Evolutionary conservation across 2,329 filamentous ascomycete genomes (phyloP).

Genomic region (Paraconiothyrium brasiliense): DNA sequence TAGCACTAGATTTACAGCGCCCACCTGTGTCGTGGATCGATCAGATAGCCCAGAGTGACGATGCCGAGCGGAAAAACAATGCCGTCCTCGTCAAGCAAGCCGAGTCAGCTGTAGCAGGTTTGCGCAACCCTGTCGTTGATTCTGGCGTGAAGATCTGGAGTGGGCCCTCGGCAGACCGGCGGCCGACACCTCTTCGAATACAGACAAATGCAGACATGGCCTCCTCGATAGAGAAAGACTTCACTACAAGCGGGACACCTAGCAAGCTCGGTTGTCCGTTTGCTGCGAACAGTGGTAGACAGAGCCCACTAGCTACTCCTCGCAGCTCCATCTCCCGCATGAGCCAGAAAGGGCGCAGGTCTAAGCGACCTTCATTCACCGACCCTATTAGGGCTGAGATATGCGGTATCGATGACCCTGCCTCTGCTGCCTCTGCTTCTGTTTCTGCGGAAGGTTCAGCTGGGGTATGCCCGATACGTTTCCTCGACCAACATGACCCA

Average conservation of each 20-base stretch:
- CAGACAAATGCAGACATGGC: conserved; percentile 47
- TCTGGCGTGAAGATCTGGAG: conserved; percentile 54
- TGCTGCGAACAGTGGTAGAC: conserved; percentile 60
- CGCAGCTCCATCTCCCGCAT: conserved; percentile 52
- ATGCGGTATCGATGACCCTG: conserved; percentile 55
- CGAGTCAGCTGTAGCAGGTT: conserved; percentile 40
- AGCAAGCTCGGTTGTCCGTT: conserved; percentile 86
- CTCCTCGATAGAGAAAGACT: conserved; percentile 79
- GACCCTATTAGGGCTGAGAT: conserved; percentile 55
- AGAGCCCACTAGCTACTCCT: conserved; percentile 54
- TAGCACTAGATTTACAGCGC: conserved; percentile 39
- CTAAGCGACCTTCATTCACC: conserved; percentile 53
- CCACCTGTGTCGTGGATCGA: conserved; percentile 45
- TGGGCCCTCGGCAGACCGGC: conserved; percentile 45
- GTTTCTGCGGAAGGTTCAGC: conserved; percentile 49
- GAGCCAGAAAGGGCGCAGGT: conserved; percentile 47
- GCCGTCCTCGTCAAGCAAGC: conserved; percentile 47
- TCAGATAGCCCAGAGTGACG: conserved; percentile 45
- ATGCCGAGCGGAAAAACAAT: conserved; percentile 44
- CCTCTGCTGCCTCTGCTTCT: conserved; percentile 60
- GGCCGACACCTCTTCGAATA: conserved; percentile 32
- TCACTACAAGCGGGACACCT: conserved; percentile 84
- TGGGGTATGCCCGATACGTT: conserved; percentile 90
- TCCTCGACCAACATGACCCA: conserved; percentile 88
- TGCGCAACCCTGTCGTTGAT: conserved; percentile 34